Base-by-base conservation (phyloP, 2,329 filamentous ascomycete species). In the Neonectria faginata region DNA sequence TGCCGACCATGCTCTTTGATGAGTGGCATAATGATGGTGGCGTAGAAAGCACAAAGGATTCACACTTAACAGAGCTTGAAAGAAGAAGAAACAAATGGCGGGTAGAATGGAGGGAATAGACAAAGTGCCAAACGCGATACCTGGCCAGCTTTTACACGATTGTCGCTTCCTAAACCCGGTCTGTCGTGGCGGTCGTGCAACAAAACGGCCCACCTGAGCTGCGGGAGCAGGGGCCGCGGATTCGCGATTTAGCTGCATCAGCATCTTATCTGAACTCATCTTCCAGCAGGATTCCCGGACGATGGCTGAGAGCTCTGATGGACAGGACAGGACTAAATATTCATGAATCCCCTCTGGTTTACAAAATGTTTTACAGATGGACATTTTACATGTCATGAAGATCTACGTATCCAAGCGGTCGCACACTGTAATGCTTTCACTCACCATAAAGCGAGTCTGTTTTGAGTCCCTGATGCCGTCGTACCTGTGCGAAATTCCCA, bases 1-100 rank as follows among this genome's bases (percentile, higher is more conserved):
- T 83, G 82, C 44, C 86, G 84, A 51, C 73, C 75, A 67, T 88
- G 86, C 16, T 84, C 77, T 66, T 83, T 84, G 67, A 81, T 76
- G 11, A 64, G 25, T 41, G 83, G 59, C 84, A 87, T 86, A 50
- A 44, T 67, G 54, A 57, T 45, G 41, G 22, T 27, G 5, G 22
- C 14, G 6, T n/a, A 33, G 11, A 3, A 27, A 51, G 14, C 12
- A 36, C 27, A 42, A 22, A 48, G 25, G 54, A 1, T 27, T 33
- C 27, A 27, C 4, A 7, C 41, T 47, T 45, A 5, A 20, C 14
- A 11, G 45, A 48, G 16, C 18, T 52, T 16, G 48, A 29, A 29
- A n/a, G 42, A 12, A 12, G 25, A 16, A 10, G 27, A 10, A 20
- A 20, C 14, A 14, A 22, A 33, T 27, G 29, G 3, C 10, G 22